Conservation (phyloP, 1,284 basidiomycete species). For the Apiotrichum akiyoshidainum region DNA sequence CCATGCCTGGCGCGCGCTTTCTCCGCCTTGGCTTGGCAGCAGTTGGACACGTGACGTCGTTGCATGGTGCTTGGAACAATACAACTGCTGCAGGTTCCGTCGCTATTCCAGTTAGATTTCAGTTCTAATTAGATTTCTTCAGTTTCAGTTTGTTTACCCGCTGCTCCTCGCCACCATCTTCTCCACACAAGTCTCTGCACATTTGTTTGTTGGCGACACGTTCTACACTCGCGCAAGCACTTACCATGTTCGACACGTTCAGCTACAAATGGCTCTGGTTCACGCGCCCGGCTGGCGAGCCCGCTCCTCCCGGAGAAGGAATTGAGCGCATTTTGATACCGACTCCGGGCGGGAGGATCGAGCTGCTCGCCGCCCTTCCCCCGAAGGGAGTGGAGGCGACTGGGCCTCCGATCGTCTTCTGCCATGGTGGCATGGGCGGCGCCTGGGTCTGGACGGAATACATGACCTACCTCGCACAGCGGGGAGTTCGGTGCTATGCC, state of each 20-base stretch:
- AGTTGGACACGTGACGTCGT: too few relatives aligned
- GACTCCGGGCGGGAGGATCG: constrained; percentile 8
- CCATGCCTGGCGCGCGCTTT: too few relatives aligned
- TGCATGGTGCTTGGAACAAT: too few relatives aligned
- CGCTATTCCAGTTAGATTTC: too few relatives aligned
- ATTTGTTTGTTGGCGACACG: too few relatives aligned
- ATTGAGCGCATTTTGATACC: constrained; percentile 10
- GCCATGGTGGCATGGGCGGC: constrained; percentile 16
- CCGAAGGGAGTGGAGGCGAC: not conserved
- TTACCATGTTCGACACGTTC: constrained; percentile 5
- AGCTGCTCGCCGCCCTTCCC: constrained; percentile 4
- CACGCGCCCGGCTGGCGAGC: not conserved
- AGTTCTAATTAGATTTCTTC: too few relatives aligned
- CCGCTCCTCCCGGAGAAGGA: constrained; percentile 1
- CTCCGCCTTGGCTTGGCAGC: too few relatives aligned
- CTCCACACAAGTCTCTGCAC: too few relatives aligned
- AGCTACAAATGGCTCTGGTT: constrained; percentile 13
- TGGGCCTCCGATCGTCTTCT: constrained; percentile 10
- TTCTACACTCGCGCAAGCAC: too few relatives aligned
- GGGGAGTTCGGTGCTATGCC: constrained; percentile 11
- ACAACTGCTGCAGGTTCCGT: too few relatives aligned
- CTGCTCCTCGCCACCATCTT: too few relatives aligned
- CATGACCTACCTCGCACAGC: constrained; percentile 8
- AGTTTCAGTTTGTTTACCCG: too few relatives aligned
- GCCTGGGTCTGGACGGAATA: constrained; percentile 17